phyloP scores from a whole-genome alignment of 805 yeast species.

The Pichia sporocuriosa region DNA sequence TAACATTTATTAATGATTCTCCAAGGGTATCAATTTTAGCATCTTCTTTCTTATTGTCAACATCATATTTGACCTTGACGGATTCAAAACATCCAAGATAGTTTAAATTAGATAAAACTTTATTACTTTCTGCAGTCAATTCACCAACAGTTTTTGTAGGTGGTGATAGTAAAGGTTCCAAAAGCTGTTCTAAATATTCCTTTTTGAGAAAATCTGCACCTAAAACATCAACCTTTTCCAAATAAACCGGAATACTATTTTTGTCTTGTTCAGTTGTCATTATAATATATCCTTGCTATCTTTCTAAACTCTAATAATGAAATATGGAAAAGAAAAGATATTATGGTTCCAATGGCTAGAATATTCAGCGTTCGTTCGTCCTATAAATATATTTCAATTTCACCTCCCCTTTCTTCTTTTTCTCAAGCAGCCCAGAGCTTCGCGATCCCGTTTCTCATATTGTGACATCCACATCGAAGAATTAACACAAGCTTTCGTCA shows the following conservation, averaged over 20 bases:
- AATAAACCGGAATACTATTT: constrained; percentile 20
- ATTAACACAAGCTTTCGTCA: too few species aligned
- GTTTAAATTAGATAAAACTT: constrained; percentile 17
- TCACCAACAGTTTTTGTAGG: constrained; percentile 37
- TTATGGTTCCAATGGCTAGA: too few species aligned
- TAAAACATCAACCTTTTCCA: constrained; percentile 25
- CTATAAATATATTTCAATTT: too few species aligned
- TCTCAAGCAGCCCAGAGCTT: too few species aligned
- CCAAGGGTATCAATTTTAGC: constrained; percentile 4
- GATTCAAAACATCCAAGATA: constrained; percentile 26
- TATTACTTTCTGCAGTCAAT: constrained; percentile 26
- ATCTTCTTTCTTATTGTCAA: constrained; percentile 7
- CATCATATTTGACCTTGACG: constrained; percentile 19
- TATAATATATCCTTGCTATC: too few species aligned
- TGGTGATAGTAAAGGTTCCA: constrained; percentile 36
- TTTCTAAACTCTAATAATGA: too few species aligned
- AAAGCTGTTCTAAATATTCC: constrained; percentile 37
- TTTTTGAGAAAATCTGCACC: constrained; percentile 33
- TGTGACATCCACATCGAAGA: too few species aligned
- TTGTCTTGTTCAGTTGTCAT: constrained; percentile 3
- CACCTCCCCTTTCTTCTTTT: too few species aligned
- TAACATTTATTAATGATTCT: constrained; percentile 7
- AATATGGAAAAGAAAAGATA: too few species aligned
- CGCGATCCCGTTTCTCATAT: too few species aligned
- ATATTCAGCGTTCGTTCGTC: too few species aligned